Evolutionary conservation across 345 rosid genomes (phyloP).

Genomic region (Gossypium bickii): DNA sequence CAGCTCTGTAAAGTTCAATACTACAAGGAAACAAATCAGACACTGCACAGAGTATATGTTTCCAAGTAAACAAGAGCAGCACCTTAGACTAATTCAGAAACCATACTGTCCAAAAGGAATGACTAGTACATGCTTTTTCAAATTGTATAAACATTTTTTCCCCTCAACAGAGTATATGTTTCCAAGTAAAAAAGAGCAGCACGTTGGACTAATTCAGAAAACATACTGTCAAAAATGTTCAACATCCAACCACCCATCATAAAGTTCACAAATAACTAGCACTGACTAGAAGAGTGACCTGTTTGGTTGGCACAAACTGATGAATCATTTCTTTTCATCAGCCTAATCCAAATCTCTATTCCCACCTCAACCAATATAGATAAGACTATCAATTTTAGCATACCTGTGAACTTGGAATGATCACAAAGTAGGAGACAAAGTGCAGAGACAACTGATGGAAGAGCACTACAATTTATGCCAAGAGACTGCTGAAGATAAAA

Average conservation of each 20-base stretch:
- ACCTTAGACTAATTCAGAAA: not conserved
- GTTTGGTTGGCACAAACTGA: not conserved
- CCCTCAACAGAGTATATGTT: not conserved
- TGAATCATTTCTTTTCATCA: not conserved
- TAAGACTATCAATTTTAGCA: constrained; percentile 16
- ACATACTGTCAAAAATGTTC: not conserved
- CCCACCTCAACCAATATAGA: not conserved
- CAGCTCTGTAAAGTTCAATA: too few relatives aligned
- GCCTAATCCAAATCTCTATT: not conserved
- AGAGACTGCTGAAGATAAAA: constrained; percentile 60
- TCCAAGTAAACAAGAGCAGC: not conserved
- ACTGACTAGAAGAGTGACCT: not conserved
- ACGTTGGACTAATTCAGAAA: not conserved
- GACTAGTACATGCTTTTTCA: not conserved
- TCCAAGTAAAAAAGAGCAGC: too few relatives aligned
- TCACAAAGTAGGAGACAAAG: constrained; percentile 48
- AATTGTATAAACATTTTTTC: not conserved
- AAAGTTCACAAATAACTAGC: not conserved
- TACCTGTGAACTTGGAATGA: constrained; percentile 41
- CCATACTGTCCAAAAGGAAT: not conserved
- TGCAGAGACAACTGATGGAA: constrained; percentile 65
- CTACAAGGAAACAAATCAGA: too few relatives aligned
- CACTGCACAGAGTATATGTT: not conserved
- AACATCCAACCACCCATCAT: not conserved
- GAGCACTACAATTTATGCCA: constrained; percentile 34